Evolutionary conservation across 2,329 filamentous ascomycete species (phyloP), one percentile per base, ranked within the genome.

Genomic region (Amylocarpus encephaloides): DNA sequence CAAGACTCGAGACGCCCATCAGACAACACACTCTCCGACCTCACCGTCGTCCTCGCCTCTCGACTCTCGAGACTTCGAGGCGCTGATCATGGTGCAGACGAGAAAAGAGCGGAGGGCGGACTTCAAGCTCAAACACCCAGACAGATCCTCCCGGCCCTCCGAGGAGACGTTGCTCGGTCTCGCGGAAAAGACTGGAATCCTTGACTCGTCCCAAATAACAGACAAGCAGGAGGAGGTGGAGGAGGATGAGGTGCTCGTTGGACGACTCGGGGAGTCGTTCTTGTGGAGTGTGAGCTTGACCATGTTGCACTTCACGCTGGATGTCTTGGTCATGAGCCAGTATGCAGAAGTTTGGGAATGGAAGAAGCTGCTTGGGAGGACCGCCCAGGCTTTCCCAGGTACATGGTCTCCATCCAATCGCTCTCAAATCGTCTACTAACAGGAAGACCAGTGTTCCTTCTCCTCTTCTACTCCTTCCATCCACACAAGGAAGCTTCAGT

Each of bases 261-360:
- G 13, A 62, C 65, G 65, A 44, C 22, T 66, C 5, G 60, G 56
- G 11, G 80, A 85, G 34, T 69, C 78, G 0, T 32, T 77, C 2
- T 68, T 85, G 19, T 85, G 78, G 77, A 75, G 73, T 6, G 68
- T 79, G 10, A 82, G 80, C 55, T 68, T 93, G 60, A 73, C 79
- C 11, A 86, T 83, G 73, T 68, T 91, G 45, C 86, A 92, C 64
- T 83, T 90, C 59, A 88, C 85, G 0, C 75, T 93, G 46, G 87
- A 92, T 63, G 82, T 90, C 34, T 73, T 93, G 10, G 86, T 90
- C 18, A 85, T 89, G 65, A 77, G 84, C 59, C 88, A 93, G 67
- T 93, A 88, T 62, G 79, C 81, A n/a, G 74, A 82, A 54, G 75
- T 80, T 2, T 74, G 90, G 2, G 64, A 75, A 3, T 88, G 83